phyloP scores from a whole-genome alignment of 2,329 filamentous ascomycete species.

The Colletotrichum cordylinicola region DNA sequence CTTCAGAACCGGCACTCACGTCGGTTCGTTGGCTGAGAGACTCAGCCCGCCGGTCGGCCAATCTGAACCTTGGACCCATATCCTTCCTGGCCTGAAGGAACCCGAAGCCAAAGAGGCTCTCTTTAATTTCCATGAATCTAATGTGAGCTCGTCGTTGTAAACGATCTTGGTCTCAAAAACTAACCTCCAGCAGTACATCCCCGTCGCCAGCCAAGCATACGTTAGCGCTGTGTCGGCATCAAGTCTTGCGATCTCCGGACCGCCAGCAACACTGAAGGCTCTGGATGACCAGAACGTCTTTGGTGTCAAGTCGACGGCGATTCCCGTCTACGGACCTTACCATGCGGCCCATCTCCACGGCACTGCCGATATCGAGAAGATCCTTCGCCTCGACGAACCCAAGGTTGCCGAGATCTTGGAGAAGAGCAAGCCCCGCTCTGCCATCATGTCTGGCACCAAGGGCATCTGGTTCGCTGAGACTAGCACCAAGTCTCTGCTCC shows the following conservation, averaged over 20 bases:
- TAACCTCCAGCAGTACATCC: conserved; percentile 39
- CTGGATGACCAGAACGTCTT: conserved; percentile 47
- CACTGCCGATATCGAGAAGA: conserved; percentile 45
- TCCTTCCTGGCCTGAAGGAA: conserved; percentile 63
- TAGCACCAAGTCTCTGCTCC: conserved; percentile 47
- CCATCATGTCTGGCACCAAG: conserved; percentile 57
- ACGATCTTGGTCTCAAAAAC: neutral
- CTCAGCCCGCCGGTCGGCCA: conserved; percentile 42
- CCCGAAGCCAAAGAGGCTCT: conserved; percentile 56
- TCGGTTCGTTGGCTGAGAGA: conserved; percentile 54
- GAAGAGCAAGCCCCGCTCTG: conserved; percentile 48
- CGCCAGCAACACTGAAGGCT: conserved; percentile 52
- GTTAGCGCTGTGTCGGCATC: conserved; percentile 56
- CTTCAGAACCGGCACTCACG: conserved; percentile 68
- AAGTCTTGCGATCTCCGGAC: conserved; percentile 60
- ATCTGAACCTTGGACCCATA: conserved; percentile 70
- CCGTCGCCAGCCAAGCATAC: conserved; percentile 54
- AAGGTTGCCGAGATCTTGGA: conserved; percentile 43
- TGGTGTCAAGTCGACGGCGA: conserved; percentile 47
- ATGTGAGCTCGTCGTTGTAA: conserved; percentile 40
- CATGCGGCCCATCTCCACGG: conserved; percentile 61
- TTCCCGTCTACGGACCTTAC: conserved; percentile 63
- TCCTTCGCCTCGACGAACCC: conserved; percentile 49
- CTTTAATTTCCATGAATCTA: conserved; percentile 61
- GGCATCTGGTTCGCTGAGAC: conserved; percentile 46